Conservation (phyloP, 495 filamentous ascomycete genomes). For the Xeromyces bisporus region DNA sequence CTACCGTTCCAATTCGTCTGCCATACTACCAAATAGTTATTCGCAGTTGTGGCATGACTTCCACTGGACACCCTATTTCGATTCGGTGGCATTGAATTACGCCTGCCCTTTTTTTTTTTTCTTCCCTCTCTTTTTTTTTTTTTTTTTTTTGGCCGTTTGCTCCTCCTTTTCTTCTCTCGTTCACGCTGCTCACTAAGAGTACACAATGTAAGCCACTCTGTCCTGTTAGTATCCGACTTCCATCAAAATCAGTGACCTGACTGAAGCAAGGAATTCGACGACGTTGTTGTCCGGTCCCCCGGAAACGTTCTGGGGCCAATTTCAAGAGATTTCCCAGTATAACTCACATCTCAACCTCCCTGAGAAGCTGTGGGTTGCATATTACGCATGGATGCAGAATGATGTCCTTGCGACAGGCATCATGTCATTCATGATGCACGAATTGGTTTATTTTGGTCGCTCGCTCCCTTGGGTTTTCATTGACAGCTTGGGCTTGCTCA, state of each 20-base stretch:
- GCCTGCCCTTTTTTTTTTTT: too few relatives aligned
- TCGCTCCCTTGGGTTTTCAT: conserved; percentile 90
- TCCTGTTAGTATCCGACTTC: too few relatives aligned
- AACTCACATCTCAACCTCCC: conserved; percentile 73
- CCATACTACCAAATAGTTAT: too few relatives aligned
- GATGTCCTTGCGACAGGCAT: conserved; percentile 90
- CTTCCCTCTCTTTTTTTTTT: too few relatives aligned
- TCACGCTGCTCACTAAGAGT: too few relatives aligned
- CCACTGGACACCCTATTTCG: too few relatives aligned
- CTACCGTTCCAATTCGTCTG: too few relatives aligned
- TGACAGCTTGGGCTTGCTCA: conserved; percentile 69
- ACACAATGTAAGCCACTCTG: too few relatives aligned
- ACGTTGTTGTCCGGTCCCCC: conserved; percentile 34
- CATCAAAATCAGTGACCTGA: not conserved
- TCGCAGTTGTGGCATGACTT: too few relatives aligned
- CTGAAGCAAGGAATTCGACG: conserved; percentile 36
- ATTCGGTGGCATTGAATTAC: too few relatives aligned
- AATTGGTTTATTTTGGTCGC: conserved; percentile 82
- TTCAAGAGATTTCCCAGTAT: conserved; percentile 71
- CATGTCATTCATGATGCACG: conserved; percentile 93
- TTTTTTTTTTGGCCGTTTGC: too few relatives aligned
- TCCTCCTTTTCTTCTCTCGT: too few relatives aligned
- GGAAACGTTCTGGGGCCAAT: conserved; percentile 60
- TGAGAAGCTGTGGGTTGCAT: conserved; percentile 80
- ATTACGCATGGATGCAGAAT: conserved; percentile 99